Conservation (phyloP, 345 rosid genomes). For the Pseudoturritis turrita region DNA sequence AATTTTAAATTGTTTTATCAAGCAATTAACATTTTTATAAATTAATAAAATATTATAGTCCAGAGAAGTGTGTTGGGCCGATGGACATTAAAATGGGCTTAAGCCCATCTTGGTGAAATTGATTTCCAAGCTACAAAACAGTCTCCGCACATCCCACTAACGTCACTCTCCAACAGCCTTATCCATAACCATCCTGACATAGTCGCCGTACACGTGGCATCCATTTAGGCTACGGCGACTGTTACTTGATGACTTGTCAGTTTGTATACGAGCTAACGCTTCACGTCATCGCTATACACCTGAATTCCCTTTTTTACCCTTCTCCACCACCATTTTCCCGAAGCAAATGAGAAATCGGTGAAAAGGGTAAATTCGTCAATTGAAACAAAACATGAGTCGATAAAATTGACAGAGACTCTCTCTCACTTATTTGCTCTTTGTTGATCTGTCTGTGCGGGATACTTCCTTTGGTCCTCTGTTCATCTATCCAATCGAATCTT, state of each 20-base stretch:
- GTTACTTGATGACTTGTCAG: slow-evolving; percentile 23
- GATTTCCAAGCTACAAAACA: background rate
- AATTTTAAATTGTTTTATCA: too few relatives aligned
- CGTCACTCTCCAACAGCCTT: background rate
- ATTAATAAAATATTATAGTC: too few relatives aligned
- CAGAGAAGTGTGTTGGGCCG: too few relatives aligned
- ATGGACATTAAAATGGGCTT: background rate
- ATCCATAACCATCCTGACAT: slow-evolving; percentile 16
- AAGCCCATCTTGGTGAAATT: background rate
- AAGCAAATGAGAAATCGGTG: background rate
- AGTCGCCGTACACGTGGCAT: slow-evolving; percentile 15
- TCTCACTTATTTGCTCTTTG: background rate
- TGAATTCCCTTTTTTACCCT: slow-evolving; percentile 5
- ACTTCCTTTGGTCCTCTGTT: slow-evolving; percentile 2
- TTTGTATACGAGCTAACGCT: background rate
- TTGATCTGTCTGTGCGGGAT: slow-evolving; percentile 15
- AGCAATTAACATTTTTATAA: too few relatives aligned
- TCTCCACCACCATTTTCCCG: background rate
- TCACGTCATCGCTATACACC: background rate
- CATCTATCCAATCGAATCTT: slow-evolving; percentile 7
- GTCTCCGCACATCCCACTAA: background rate
- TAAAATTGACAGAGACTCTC: background rate
- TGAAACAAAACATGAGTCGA: background rate
- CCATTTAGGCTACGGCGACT: slow-evolving; percentile 9
- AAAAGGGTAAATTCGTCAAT: slow-evolving; percentile 14